These are phyloP conservation scores for Nematocida homosporus DNA, from an alignment of 371 early-diverging fungal genomes.

Conservation along the genomic window DNA sequence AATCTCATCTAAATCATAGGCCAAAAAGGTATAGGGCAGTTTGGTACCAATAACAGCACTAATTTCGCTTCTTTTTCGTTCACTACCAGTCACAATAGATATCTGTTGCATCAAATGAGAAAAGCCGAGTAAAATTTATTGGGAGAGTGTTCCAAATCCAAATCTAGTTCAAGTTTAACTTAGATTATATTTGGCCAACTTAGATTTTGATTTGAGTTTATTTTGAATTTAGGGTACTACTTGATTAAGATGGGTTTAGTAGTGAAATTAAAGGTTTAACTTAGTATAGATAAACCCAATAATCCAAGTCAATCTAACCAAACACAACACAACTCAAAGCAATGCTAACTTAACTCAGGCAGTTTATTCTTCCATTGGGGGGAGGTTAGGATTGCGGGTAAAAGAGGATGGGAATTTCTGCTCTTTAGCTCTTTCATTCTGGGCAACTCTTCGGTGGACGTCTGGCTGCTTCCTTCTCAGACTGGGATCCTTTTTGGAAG, in stretches of 20 bases:
- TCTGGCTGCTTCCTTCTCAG: slow-evolving; percentile 8
- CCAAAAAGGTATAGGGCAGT: slow-evolving; percentile 9
- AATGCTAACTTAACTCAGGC: not conserved
- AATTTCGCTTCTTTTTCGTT: slow-evolving; percentile 42
- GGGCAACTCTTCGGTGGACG: slow-evolving; percentile 28
- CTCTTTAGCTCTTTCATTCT: slow-evolving; percentile 54
- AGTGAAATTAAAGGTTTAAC: too few species aligned
- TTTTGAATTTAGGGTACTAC: too few species aligned
- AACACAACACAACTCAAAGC: not conserved
- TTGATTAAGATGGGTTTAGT: too few species aligned
- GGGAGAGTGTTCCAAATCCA: too few species aligned
- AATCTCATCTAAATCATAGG: slow-evolving; percentile 33
- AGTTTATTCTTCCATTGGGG: not conserved
- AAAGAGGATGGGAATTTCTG: slow-evolving; percentile 22
- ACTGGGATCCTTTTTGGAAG: slow-evolving; percentile 28
- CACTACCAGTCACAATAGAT: slow-evolving; percentile 50
- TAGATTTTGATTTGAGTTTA: too few species aligned
- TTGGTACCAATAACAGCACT: slow-evolving; percentile 11
- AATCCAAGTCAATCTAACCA: not conserved
- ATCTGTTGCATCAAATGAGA: too few species aligned
- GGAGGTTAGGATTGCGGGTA: not conserved
- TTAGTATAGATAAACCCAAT: too few species aligned
- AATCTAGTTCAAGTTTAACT: too few species aligned
- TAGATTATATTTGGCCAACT: too few species aligned
- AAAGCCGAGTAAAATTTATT: too few species aligned